Base-by-base conservation (phyloP, 2,329 filamentous ascomycete species). In the Alternaria longipes region DNA sequence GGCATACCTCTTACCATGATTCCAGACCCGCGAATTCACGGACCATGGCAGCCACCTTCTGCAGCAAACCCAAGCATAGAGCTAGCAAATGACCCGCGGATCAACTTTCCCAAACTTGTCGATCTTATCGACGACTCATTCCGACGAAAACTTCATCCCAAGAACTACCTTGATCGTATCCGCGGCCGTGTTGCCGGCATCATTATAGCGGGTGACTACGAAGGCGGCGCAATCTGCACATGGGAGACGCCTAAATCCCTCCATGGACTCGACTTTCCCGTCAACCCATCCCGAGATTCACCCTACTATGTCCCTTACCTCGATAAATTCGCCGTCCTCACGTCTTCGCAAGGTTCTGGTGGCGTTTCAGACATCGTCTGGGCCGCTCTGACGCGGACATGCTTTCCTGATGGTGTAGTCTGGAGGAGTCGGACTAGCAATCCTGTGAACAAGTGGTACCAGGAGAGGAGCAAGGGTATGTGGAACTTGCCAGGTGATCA, bases 371-470 rank as follows among this genome's bases (percentile, higher is more conserved):
- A 99, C 74, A 91, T 98, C 40, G 91, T 99, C 8, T 99, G 98
- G 81, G 97, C 96, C 64, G 90, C 93, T 34, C 97, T 99, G 91
- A 92, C 97, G 5, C 87, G 91, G 28, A 89, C 90, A 20, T 97
- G 94, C 71, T 96, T 98, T 68, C 94, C 94, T 0, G 80, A 87
- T 3, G 95, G 95, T 1, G 91, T 98, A 2, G 96, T 94, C 74
- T 99, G 95, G 95, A 85, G 94, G 58, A 96, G 92, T 75, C 85
- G 95, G 53, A 91, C 90, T 73, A 88, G 94, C 75, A 98, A 99
- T 74, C 94, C 94, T 0, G 95, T 99, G 5, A 99, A 99, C 76
- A 97, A 97, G 77, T 99, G 95, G 95, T 99, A 99, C 78, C 97
- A 98, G 80, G 95, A 99, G 80, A 86, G 95, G 49, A 92, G 92